Percentiles rank a stretch among this genome's conserved stretches.
These are phyloP conservation scores for Saturnispora bothae DNA, from an alignment of 805 yeast genomes.

Conservation along the genomic window DNA sequence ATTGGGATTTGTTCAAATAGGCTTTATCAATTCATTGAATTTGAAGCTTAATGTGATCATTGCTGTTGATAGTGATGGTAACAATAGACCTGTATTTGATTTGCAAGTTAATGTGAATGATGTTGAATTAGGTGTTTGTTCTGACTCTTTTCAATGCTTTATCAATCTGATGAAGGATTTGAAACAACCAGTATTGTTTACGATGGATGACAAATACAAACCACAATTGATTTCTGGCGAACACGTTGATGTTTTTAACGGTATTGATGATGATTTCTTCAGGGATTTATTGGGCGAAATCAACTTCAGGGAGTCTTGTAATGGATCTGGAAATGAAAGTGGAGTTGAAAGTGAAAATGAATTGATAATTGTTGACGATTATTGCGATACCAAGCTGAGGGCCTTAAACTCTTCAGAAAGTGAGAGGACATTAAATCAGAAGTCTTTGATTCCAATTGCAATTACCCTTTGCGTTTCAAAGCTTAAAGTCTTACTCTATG, in stretches of 20 bases:
- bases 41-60: conserved; percentile 21
- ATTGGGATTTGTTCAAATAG: conserved; percentile 47
- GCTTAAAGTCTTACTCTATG: conserved; percentile 45
- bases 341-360: conserved; percentile 4
- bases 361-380: conserved; percentile 22
- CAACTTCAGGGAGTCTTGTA: not conserved
- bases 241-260: conserved; percentile 32
- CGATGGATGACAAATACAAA: conserved; percentile 50
- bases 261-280: conserved; percentile 30
- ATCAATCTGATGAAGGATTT: conserved; percentile 60
- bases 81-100: conserved; percentile 10
- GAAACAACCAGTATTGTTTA: conserved; percentile 53
- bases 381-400: conserved; percentile 13
- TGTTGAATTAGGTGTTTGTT: conserved; percentile 49
- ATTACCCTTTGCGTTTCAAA: conserved; percentile 29
- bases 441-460: conserved; percentile 21
- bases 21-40: conserved; percentile 31
- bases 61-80: not conserved
- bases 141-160: conserved; percentile 74
- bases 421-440: not conserved
- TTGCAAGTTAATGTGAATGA: conserved; percentile 22
- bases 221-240: conserved; percentile 18
- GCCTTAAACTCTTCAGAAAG: not conserved
- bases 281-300: not conserved
- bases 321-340: not conserved